Evolutionary conservation across 1,139 yeast genomes (phyloP), one percentile per base, ranked within the genome.

Genomic region (Magnusiomyces sp.): DNA sequence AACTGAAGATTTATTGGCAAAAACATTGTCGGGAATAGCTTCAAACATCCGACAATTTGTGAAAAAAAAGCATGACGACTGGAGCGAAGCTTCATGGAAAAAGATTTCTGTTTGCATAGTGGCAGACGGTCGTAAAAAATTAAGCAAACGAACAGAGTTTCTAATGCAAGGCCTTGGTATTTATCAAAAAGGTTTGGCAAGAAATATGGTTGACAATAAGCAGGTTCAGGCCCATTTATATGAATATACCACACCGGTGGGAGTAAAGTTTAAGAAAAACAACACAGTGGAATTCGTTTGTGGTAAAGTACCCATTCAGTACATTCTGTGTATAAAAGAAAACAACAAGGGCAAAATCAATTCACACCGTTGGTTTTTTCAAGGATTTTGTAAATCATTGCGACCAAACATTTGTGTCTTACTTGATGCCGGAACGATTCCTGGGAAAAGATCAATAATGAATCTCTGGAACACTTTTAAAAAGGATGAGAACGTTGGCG

Each of bases 61-160:
- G 52, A 72, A 77, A 40, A 67, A 81, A 49, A 70, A 76, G 41
- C 70, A 79, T 33, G 80, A 84, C 43, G 73, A 75, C 1, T 85
- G 95, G 95, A 95, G 94, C 29, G 78, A 75, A 47, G 86, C 82
- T 47, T 77, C 86, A 2, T 85, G 95, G 95, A 82, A 83, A 59
- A 83, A 83, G 62, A 75, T 85, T 31, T 90, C 83, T 10, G 83
- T 85, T 10, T 73, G 80, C 53, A 77, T 85, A 34, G 83, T 85
- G n/a, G 79, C 80, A 56, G 95, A 85, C 63, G 95, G 95, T 47
- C 75, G 95, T 55, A 74, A 74, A 43, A 81, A 83, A 55, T 75
- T 85, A 57, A 73, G 84, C 60, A 79, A 81, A 34, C 68, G 89
- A 39, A 75, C 90, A 0, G 75, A 77, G 58, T 79, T 80, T 20